Evolutionary conservation across 768 basidiomycete genomes (phyloP).

Genomic region (Kwoniella sp.): DNA sequence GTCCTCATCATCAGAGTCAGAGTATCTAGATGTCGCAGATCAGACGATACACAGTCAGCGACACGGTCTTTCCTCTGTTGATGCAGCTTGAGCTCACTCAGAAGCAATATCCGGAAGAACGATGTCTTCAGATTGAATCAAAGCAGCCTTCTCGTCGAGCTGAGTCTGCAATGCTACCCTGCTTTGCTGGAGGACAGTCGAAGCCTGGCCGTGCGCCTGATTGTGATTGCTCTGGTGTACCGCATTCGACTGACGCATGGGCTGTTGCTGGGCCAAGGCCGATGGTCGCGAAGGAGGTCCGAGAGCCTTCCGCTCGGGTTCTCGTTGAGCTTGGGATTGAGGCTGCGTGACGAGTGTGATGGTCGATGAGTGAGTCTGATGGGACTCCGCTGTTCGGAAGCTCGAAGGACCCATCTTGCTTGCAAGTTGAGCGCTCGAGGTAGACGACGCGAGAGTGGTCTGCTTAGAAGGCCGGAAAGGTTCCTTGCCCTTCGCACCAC

Average conservation of each 20-base stretch:
- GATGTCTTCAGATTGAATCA: conserved; percentile 51
- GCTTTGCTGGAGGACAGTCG: conserved; percentile 36
- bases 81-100: conserved; percentile 60
- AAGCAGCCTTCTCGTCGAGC: conserved; percentile 38
- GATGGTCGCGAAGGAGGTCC: conserved; percentile 49
- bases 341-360: conserved; percentile 36
- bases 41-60: background rate
- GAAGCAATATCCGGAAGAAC: conserved; percentile 91
- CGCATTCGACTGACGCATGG: conserved; percentile 21
- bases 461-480: conserved; percentile 33
- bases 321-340: conserved; percentile 9
- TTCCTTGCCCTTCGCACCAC: conserved; percentile 31
- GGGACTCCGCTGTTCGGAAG: conserved; percentile 38
- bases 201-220: conserved; percentile 9
- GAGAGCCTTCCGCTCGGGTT: conserved; percentile 32
- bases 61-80: background rate
- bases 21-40: conserved; percentile 62
- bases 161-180: conserved; percentile 41
- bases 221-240: conserved; percentile 5
- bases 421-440: conserved; percentile 9
- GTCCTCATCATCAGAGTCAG: conserved; percentile 86
- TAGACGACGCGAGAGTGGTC: conserved; percentile 9
- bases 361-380: conserved; percentile 26
- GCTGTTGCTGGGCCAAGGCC: conserved; percentile 25
- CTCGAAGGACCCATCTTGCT: conserved; percentile 41